Base-by-base conservation (phyloP, 805 yeast genomes). In the Pichia gijzeniarum region DNA sequence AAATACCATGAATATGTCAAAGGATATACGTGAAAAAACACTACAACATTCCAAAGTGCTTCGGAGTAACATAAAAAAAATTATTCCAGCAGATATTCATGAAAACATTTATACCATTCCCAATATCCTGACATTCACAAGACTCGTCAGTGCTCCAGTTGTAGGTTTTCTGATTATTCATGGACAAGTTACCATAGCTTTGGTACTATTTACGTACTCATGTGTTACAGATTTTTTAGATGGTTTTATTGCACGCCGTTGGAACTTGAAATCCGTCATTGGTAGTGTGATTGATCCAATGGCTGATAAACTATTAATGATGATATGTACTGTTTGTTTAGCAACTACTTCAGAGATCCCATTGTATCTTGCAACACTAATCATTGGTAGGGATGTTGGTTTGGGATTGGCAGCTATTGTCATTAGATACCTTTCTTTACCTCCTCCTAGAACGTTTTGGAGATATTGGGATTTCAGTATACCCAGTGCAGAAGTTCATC, bases 251-350 rank as follows among this genome's bases (percentile, higher is more conserved):
- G 99, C 99, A 4, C 72, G 99, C 45, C 75, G 66, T 48, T 91
- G 64, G 69, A 80, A 87, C 45, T 69, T 84, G 73, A 76, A 79
- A 56, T 80, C 96, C 1, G 82, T 85, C 1, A 76, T 89, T 6
- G 99, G 99, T 0, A 82, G 96, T 0, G 81, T 93, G 14, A 69
- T 95, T 30, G 99, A 93, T 58, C 99, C 99, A 0, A 72, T 88
- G 67, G 99, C 99, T 0, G 99, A 93, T 61, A 93, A 93, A 61
- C 70, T 85, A 14, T 70, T 93, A 39, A 89, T 93, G 96, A 74
- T 91, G 18, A 78, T 85, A 0, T 79, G 95, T 42, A 90, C 98
- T 0, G 71, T 81, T 0, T 79, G 95, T 43, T 65, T 93, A 47
- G 80, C 91, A 0, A 74, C 80, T 53, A 68, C 81, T 12, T 73